Evolutionary conservation across 495 filamentous ascomycete genomes (phyloP).

Genomic region (Paragyromitra xinjiangensis): DNA sequence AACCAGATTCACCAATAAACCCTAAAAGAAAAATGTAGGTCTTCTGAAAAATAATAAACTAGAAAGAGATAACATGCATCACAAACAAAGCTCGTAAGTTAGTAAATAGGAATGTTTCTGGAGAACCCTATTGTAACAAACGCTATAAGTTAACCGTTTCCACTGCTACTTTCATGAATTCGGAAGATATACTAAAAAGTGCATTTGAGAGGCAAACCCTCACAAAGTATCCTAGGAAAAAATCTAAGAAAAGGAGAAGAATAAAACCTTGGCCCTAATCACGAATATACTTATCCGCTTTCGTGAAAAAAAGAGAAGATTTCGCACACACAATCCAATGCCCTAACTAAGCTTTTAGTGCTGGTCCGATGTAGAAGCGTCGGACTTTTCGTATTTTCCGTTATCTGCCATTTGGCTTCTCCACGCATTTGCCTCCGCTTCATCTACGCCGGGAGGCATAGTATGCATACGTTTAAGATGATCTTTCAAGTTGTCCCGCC

Average conservation of each 20-base stretch:
- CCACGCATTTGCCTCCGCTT: slow-evolving; percentile 54
- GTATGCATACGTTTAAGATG: slow-evolving; percentile 58
- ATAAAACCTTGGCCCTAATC: background rate
- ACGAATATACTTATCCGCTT: background rate
- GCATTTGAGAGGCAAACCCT: slow-evolving; percentile 2
- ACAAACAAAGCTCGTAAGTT: background rate
- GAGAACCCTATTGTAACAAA: background rate
- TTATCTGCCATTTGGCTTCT: slow-evolving; percentile 56
- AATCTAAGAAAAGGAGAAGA: background rate
- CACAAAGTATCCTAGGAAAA: background rate
- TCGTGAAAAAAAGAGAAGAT: background rate
- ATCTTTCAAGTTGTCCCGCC: slow-evolving; percentile 57
- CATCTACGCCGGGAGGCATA: slow-evolving; percentile 53
- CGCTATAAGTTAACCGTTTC: background rate
- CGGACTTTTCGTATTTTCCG: slow-evolving; percentile 51
- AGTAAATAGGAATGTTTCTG: background rate
- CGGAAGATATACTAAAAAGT: background rate
- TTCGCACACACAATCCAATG: background rate
- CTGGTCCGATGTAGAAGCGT: slow-evolving; percentile 19
- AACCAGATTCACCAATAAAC: background rate
- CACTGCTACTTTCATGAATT: background rate
- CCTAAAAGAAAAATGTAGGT: background rate
- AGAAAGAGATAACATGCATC: background rate
- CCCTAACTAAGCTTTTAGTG: slow-evolving; percentile 23
- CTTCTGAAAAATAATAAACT: slow-evolving; percentile 1